Percentiles rank a stretch among this genome's conserved stretches.
These are phyloP conservation scores for Sporisorium graminicola DNA, from an alignment of 1,284 basidiomycete species.

Conservation along the genomic window DNA sequence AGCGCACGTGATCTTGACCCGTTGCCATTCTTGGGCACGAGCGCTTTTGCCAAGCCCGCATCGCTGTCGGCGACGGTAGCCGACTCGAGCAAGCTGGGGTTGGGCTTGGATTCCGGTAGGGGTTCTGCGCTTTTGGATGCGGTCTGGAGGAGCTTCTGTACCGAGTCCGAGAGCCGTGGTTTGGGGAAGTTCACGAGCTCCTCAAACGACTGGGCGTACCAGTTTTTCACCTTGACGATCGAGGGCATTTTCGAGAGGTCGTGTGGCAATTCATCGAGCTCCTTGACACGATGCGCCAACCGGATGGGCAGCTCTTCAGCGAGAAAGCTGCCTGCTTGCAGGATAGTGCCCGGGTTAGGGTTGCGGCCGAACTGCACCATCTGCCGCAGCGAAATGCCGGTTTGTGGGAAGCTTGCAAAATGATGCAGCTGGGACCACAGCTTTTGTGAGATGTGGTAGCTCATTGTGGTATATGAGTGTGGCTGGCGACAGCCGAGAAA, in stretches of 20 bases:
- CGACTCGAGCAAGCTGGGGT: constrained; percentile 61
- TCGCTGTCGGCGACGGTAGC: constrained; percentile 52
- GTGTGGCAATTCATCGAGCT: constrained; percentile 94
- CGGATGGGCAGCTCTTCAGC: constrained; percentile 89
- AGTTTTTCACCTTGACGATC: constrained; percentile 95
- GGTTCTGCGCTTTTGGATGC: constrained; percentile 53
- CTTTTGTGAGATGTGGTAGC: constrained; percentile 64
- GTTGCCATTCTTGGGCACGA: constrained; percentile 40
- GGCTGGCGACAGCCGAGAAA: constrained; percentile 3
- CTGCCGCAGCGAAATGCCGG: constrained; percentile 68
- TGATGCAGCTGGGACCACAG: constrained; percentile 66
- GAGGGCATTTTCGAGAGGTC: constrained; percentile 91
- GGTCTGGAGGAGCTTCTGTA: constrained; percentile 59
- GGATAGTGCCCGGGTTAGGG: constrained; percentile 65
- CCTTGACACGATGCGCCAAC: constrained; percentile 94
- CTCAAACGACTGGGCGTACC: constrained; percentile 98
- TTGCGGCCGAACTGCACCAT: constrained; percentile 69
- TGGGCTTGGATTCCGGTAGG: constrained; percentile 60
- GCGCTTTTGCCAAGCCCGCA: constrained; percentile 30
- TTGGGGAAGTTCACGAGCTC: constrained; percentile 68
- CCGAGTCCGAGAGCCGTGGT: constrained; percentile 60
- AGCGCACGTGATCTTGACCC: constrained; percentile 45
- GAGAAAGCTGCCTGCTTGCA: constrained; percentile 66
- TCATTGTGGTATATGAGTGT: constrained; percentile 19
- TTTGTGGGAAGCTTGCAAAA: constrained; percentile 68